Conservation (phyloP, 495 filamentous ascomycete species). For the Neurospora sp. region DNA sequence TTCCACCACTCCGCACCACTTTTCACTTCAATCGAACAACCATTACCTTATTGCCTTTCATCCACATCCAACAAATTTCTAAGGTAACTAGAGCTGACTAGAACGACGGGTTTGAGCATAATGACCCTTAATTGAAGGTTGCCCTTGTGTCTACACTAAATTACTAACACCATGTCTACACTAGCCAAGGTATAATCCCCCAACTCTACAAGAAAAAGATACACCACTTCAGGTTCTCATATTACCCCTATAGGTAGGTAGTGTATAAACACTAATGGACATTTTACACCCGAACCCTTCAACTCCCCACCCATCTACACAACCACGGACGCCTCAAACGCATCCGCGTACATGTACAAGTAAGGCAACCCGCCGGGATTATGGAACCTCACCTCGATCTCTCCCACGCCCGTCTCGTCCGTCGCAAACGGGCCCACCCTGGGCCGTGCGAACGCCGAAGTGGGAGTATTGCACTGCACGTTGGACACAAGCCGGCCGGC, state of each 20-base stretch:
- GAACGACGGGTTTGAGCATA: too few relatives aligned
- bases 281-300: not conserved
- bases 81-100: too few relatives aligned
- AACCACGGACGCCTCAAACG: slow-evolving; percentile 9
- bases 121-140: too few relatives aligned
- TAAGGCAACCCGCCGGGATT: slow-evolving; percentile 2
- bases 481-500: not conserved
- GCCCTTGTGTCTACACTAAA: not conserved
- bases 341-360: slow-evolving; percentile 15
- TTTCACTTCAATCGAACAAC: too few relatives aligned
- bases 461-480: not conserved
- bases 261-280: not conserved
- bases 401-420: slow-evolving; percentile 4
- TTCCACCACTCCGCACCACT: too few relatives aligned
- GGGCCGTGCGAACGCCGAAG: not conserved
- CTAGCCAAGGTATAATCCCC: not conserved
- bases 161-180: not conserved
- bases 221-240: not conserved
- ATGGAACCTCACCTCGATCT: slow-evolving; percentile 10
- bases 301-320: not conserved
- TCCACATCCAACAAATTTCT: too few relatives aligned
- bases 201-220: not conserved
- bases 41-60: too few relatives aligned
- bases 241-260: too few relatives aligned
- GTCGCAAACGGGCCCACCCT: slow-evolving; percentile 10